A percentile compares a stretch with the other conserved stretches of the same genome.
These are phyloP conservation scores for Amanita inopinata DNA, from an alignment of 768 basidiomycete genomes.

Conservation along the genomic window DNA sequence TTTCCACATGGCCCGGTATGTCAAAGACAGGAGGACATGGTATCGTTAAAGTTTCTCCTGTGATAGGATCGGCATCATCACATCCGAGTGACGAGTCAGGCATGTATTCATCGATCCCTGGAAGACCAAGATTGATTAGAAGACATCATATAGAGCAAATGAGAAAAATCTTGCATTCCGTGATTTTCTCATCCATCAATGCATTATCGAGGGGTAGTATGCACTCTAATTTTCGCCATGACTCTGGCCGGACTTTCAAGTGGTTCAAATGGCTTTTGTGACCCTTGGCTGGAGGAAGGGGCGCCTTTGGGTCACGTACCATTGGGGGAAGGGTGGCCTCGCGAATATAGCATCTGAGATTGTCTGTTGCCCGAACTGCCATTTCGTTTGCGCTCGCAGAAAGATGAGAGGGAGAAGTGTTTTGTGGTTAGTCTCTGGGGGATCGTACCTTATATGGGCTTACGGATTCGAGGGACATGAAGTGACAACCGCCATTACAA, in stretches of 20 bases:
- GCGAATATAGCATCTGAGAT: constrained; percentile 37
- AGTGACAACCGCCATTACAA: no score
- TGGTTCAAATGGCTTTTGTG: constrained; percentile 39
- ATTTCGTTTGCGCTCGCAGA: constrained; percentile 7
- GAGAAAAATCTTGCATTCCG: constrained; percentile 23
- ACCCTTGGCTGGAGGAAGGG: constrained; percentile 24
- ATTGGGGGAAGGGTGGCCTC: constrained; percentile 37
- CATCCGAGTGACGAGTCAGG: constrained; percentile 25
- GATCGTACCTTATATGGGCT: no score
- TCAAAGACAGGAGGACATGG: constrained; percentile 31
- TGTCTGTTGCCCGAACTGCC: constrained; percentile 27
- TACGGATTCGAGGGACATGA: no score
- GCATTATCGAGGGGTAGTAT: constrained; percentile 29
- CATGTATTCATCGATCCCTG: constrained; percentile 31
- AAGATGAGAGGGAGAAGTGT: background rate
- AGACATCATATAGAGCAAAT: background rate
- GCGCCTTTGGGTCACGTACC: constrained; percentile 19
- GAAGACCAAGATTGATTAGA: background rate
- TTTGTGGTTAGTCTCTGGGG: no score
- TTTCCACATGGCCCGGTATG: constrained; percentile 23
- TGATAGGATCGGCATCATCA: constrained; percentile 27
- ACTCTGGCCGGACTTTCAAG: constrained; percentile 34
- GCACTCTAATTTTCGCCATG: constrained; percentile 41
- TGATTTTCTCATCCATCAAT: constrained; percentile 25
- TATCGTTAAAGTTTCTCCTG: constrained; percentile 32